phyloP scores from a whole-genome alignment of 208 protist species.

The Leishmania mexicana region DNA sequence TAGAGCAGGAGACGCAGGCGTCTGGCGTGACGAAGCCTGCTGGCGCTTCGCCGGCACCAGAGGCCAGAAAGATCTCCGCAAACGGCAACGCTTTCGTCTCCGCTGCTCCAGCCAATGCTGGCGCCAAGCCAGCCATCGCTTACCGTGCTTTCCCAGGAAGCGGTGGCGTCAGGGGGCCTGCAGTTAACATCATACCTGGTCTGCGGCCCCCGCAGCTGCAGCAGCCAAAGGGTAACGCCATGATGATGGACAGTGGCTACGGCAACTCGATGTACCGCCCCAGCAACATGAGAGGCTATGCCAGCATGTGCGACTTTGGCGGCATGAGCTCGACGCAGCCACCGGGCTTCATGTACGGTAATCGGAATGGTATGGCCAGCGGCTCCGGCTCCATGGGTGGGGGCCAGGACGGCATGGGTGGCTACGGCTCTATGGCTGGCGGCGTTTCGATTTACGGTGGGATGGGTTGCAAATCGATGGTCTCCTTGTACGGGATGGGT shows the following conservation, averaged over 20 bases:
- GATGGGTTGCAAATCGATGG: conserved; percentile 18
- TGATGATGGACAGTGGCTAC: conserved; percentile 4
- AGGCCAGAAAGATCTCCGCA: neutral
- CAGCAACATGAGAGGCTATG: conserved; percentile 19
- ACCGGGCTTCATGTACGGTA: conserved; percentile 26
- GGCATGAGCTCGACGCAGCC: conserved; percentile 6
- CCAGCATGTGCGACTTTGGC: conserved; percentile 8
- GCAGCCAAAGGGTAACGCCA: neutral
- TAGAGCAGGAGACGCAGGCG: neutral
- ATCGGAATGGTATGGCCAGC: conserved; percentile 8
- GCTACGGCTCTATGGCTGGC: conserved; percentile 24
- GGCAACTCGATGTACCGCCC: conserved; percentile 30
- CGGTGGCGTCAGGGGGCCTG: neutral
- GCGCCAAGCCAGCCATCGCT: neutral
- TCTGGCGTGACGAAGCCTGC: no score
- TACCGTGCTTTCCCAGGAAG: neutral
- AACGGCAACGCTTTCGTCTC: neutral
- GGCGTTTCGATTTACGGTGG: conserved; percentile 4
- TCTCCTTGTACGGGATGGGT: conserved; percentile 25
- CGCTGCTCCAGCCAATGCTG: neutral
- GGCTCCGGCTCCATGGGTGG: conserved; percentile 6
- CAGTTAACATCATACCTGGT: neutral
- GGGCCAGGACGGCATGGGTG: conserved; percentile 1
- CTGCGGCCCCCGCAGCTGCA: neutral
- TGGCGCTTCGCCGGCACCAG: neutral